These are phyloP conservation scores for Paecilomyces niveus DNA, from an alignment of 2,329 filamentous ascomycete species.

Conservation along the genomic window DNA sequence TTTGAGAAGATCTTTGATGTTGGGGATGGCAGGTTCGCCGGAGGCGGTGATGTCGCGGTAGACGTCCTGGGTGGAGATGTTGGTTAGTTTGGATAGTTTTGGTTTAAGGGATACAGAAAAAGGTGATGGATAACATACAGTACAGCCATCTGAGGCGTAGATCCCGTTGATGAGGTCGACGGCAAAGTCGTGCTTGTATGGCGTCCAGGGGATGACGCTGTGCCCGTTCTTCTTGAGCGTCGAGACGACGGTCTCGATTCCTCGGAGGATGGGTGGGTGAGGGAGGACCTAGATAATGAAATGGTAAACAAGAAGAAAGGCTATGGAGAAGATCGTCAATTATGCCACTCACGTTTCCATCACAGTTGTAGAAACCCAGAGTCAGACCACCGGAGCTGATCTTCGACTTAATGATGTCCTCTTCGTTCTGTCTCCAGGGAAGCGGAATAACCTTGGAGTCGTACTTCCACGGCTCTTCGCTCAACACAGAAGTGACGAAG, in stretches of 20 bases:
- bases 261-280: slow-evolving; percentile 31
- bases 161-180: slow-evolving; percentile 18
- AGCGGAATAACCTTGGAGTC: slow-evolving; percentile 29
- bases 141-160: slow-evolving; percentile 22
- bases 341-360: neutral
- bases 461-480: slow-evolving; percentile 28
- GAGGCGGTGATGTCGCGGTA: slow-evolving; percentile 18
- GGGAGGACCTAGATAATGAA: slow-evolving; percentile 18
- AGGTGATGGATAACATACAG: slow-evolving; percentile 9
- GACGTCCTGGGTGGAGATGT: slow-evolving; percentile 17
- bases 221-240: slow-evolving; percentile 21
- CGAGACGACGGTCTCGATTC: slow-evolving; percentile 18
- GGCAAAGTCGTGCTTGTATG: slow-evolving; percentile 20
- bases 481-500: slow-evolving; percentile 26
- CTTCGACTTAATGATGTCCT: slow-evolving; percentile 1
- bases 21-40: slow-evolving; percentile 33
- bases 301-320: neutral
- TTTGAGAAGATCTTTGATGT: slow-evolving; percentile 21
- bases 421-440: slow-evolving; percentile 22
- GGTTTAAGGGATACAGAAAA: neutral
- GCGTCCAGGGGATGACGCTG: slow-evolving; percentile 22
- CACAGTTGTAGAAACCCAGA: slow-evolving; percentile 2
- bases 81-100: neutral
- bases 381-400: slow-evolving; percentile 1
- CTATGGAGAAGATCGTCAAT: neutral